A percentile compares a stretch with the other conserved stretches of the same genome.
Conservation (phyloP, 1,139 yeast genomes). For the Pneumocystis jirovecii region DNA sequence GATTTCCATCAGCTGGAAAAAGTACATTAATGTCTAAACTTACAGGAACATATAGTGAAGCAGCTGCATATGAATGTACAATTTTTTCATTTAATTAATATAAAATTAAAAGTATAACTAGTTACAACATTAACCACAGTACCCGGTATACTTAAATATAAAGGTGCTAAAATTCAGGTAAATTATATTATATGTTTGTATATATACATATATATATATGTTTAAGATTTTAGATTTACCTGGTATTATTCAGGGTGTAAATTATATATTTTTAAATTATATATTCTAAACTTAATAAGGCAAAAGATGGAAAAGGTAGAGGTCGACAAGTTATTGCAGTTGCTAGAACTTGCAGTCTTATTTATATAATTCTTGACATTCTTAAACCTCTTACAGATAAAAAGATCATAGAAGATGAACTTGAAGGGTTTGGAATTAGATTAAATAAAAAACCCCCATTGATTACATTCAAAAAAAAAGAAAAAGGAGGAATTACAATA, state of each 20-base stretch:
- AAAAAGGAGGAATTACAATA: slow-evolving; percentile 86
- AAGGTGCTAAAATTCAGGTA: slow-evolving; percentile 85
- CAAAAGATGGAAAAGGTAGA: slow-evolving; percentile 41
- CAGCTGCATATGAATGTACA: slow-evolving; percentile 43
- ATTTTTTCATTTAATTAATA: background rate
- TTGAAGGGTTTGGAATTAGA: slow-evolving; percentile 95
- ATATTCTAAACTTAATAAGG: background rate
- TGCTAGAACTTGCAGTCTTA: slow-evolving; percentile 85
- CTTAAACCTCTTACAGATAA: slow-evolving; percentile 91
- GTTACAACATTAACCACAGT: slow-evolving; percentile 95
- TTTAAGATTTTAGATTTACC: slow-evolving; percentile 75
- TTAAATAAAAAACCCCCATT: slow-evolving; percentile 81
- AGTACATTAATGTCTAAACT: slow-evolving; percentile 63
- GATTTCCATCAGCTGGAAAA: slow-evolving; percentile 1
- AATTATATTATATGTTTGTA: background rate
- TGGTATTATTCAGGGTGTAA: slow-evolving; percentile 95
- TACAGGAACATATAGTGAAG: slow-evolving; percentile 94
- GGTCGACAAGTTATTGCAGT: slow-evolving; percentile 98
- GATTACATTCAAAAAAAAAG: slow-evolving; percentile 78
- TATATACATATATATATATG: background rate
- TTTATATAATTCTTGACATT: slow-evolving; percentile 87
- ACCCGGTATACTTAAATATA: slow-evolving; percentile 88
- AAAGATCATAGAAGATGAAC: slow-evolving; percentile 78
- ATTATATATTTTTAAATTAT: slow-evolving; percentile 48
- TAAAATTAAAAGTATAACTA: slow-evolving; percentile 37